Percentiles rank a stretch among this genome's conserved stretches.
phyloP scores from a whole-genome alignment of 148 eudicot genomes.

The Pharnaceum exiguum region DNA sequence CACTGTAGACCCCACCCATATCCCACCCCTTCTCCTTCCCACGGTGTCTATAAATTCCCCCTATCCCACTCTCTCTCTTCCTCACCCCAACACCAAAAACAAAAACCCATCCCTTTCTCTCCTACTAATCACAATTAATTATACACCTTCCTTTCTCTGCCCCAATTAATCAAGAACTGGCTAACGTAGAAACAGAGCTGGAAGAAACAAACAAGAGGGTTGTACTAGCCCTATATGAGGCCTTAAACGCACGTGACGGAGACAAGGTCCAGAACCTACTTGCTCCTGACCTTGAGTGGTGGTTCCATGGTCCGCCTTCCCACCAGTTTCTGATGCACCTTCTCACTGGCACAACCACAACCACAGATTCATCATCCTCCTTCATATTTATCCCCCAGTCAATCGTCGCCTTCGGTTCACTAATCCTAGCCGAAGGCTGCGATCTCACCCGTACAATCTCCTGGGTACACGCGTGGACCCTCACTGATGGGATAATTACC shows the following conservation, averaged over 20 bases:
- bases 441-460: constrained; percentile 43
- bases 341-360: constrained; percentile 36
- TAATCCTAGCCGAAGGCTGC: constrained; percentile 59
- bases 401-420: constrained; percentile 39
- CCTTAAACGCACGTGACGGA: constrained; percentile 51
- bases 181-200: constrained; percentile 23
- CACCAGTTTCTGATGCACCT: constrained; percentile 69
- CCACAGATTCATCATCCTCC: not conserved
- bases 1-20: not conserved
- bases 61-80: not conserved
- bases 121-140: not conserved
- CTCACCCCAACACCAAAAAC: not conserved
- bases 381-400: constrained; percentile 42
- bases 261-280: constrained; percentile 42
- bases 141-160: too few relatives aligned
- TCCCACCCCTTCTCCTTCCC: not conserved
- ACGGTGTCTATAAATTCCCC: too few relatives aligned
- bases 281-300: constrained; percentile 67
- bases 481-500: constrained; percentile 63
- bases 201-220: constrained; percentile 31
- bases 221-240: constrained; percentile 51
- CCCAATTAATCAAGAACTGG: constrained; percentile 49
- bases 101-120: not conserved
- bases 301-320: constrained; percentile 80
- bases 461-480: constrained; percentile 85